Conservation (phyloP, 495 filamentous ascomycete species). For the Entonaema liquescens region DNA sequence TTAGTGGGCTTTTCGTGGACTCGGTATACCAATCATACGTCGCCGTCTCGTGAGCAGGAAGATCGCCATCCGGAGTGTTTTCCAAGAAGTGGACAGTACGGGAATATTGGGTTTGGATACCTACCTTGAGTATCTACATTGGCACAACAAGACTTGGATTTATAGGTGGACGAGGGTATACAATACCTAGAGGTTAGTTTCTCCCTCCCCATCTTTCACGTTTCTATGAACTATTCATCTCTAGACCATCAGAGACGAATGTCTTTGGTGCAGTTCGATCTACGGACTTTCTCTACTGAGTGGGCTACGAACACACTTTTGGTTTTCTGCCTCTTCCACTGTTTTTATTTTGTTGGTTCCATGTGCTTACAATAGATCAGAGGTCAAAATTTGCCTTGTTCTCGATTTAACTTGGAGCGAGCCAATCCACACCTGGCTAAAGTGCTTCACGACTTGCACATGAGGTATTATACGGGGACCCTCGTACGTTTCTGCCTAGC, state of each 20-base stretch:
- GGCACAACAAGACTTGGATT: neutral
- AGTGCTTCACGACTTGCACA: slow-evolving; percentile 7
- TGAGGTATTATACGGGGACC: slow-evolving; percentile 21
- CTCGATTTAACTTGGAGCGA: neutral
- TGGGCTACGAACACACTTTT: neutral
- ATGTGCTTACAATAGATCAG: neutral
- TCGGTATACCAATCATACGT: neutral
- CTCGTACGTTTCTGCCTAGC: slow-evolving; percentile 22
- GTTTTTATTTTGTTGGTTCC: neutral
- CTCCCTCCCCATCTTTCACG: neutral
- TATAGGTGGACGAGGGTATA: neutral
- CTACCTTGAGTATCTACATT: neutral
- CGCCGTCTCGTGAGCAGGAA: neutral
- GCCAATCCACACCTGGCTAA: neutral
- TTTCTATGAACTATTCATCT: neutral
- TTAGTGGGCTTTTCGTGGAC: slow-evolving; percentile 15
- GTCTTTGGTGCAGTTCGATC: neutral
- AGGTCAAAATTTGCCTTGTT: neutral
- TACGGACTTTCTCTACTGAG: neutral
- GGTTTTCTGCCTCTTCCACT: neutral
- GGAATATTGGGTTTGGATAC: neutral
- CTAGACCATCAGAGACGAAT: neutral
- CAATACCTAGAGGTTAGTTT: slow-evolving; percentile 21
- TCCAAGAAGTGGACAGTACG: neutral
- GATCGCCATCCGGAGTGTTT: neutral